A percentile compares a stretch with the other conserved stretches of the same genome.
Evolutionary conservation across 768 basidiomycete species (phyloP).

Genomic region (Suillus bovinus): DNA sequence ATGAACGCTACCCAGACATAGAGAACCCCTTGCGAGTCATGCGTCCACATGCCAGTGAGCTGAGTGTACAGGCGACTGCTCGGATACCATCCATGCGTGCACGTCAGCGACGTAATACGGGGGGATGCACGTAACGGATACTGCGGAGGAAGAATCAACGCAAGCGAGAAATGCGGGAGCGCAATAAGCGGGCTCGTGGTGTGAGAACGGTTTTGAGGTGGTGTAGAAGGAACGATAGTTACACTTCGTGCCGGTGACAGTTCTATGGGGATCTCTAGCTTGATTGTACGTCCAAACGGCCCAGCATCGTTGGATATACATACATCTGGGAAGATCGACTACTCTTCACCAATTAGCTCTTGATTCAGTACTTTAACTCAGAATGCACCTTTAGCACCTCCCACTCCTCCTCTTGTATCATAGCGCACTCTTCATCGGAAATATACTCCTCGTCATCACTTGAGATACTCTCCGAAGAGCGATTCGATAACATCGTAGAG

Average conservation of each 20-base stretch:
- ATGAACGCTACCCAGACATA: conserved; percentile 76
- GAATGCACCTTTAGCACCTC: conserved; percentile 58
- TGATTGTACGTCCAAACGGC: conserved; percentile 39
- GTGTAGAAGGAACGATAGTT: conserved; percentile 26
- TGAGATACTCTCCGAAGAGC: not conserved
- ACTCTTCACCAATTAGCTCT: not conserved
- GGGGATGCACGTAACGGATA: conserved; percentile 63
- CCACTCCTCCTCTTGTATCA: conserved; percentile 53
- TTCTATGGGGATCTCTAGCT: conserved; percentile 68
- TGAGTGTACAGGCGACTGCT: conserved; percentile 34
- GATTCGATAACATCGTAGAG: not conserved
- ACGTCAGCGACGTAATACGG: conserved; percentile 51
- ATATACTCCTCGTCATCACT: not conserved
- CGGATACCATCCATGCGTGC: conserved; percentile 62
- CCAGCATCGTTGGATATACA: conserved; percentile 48
- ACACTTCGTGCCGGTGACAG: conserved; percentile 46
- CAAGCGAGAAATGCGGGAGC: conserved; percentile 65
- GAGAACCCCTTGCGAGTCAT: conserved; percentile 55
- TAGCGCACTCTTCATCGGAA: conserved; percentile 5
- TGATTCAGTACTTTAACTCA: conserved; percentile 9
- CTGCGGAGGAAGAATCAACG: conserved; percentile 47
- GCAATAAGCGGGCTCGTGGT: conserved; percentile 38
- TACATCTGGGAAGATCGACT: conserved; percentile 80
- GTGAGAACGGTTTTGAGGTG: conserved; percentile 9
- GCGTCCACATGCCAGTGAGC: conserved; percentile 59